A percentile compares a stretch with the other conserved stretches of the same genome.
Evolutionary conservation across 1,284 basidiomycete species (phyloP).

Genomic region (Trichosporon sp.): DNA sequence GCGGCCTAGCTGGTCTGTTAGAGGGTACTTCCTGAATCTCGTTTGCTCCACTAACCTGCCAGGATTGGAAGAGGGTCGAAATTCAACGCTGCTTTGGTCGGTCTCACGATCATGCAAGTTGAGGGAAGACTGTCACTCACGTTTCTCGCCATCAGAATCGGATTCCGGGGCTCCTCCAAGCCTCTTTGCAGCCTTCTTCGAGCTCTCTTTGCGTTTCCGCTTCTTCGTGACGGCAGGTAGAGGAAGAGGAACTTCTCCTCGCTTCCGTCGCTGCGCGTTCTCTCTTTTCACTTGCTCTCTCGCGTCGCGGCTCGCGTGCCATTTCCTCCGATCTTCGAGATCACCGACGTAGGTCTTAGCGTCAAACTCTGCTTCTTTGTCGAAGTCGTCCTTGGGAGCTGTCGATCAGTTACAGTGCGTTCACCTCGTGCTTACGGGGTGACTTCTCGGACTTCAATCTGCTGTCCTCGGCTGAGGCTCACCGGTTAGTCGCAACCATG

Average conservation of each 20-base stretch:
- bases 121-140: neutral
- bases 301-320: conserved; percentile 25
- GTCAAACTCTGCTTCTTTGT: conserved; percentile 32
- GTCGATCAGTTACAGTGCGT: neutral
- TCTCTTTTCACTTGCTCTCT: conserved; percentile 22
- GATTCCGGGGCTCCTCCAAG: neutral
- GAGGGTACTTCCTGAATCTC: too few relatives aligned
- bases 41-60: conserved; percentile 31
- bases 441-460: neutral
- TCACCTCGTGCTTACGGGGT: neutral
- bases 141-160: neutral
- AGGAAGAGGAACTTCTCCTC: conserved; percentile 29
- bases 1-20: neutral
- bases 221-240: conserved; percentile 31
- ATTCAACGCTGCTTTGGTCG: conserved; percentile 27
- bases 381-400: conserved; percentile 46
- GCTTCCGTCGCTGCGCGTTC: conserved; percentile 36
- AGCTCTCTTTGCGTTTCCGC: neutral
- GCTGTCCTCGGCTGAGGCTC: neutral
- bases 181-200: neutral
- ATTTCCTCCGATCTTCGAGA: conserved; percentile 26
- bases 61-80: conserved; percentile 42
- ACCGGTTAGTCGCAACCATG: neutral
- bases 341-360: conserved; percentile 36
- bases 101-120: conserved; percentile 29